phyloP scores from a whole-genome alignment of 2,329 filamentous ascomycete species.

The Immersiporthe knoxdaviesiana region DNA sequence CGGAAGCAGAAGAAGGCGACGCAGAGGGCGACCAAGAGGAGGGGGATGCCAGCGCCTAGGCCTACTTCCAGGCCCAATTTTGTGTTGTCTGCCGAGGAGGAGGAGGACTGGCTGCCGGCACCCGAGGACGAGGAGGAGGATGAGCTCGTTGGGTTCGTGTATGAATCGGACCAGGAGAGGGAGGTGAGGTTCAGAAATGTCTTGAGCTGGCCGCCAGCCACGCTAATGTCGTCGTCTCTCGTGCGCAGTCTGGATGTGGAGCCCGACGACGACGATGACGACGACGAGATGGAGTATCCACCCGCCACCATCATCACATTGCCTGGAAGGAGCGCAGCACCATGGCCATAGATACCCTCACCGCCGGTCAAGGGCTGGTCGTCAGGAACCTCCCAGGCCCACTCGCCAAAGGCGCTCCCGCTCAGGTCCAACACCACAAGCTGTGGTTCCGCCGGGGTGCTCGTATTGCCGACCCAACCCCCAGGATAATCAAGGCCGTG shows the following conservation, averaged over 20 bases:
- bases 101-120: constrained; percentile 7
- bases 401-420: constrained; percentile 68
- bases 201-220: constrained; percentile 31
- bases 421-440: constrained; percentile 77
- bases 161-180: constrained; percentile 55
- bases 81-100: constrained; percentile 37
- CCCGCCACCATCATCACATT: constrained; percentile 72
- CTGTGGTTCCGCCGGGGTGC: constrained; percentile 78
- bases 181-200: constrained; percentile 63
- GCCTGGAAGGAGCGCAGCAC: constrained; percentile 64
- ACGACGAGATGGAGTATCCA: constrained; percentile 55
- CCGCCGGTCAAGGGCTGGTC: constrained; percentile 47
- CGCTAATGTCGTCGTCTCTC: constrained; percentile 31
- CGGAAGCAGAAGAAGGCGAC: constrained; percentile 52
- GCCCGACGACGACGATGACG: constrained; percentile 30
- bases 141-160: constrained; percentile 48
- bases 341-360: constrained; percentile 63
- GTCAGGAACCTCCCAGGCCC: constrained; percentile 70
- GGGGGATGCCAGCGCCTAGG: constrained; percentile 64
- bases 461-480: constrained; percentile 91
- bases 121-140: constrained; percentile 11
- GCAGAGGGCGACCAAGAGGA: constrained; percentile 49
- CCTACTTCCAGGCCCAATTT: constrained; percentile 67
- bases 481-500: constrained; percentile 74
- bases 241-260: constrained; percentile 18